A percentile compares a stretch with the other conserved stretches of the same genome.
phyloP scores from a whole-genome alignment of 768 basidiomycete genomes.

The Suillus fuscotomentosus region DNA sequence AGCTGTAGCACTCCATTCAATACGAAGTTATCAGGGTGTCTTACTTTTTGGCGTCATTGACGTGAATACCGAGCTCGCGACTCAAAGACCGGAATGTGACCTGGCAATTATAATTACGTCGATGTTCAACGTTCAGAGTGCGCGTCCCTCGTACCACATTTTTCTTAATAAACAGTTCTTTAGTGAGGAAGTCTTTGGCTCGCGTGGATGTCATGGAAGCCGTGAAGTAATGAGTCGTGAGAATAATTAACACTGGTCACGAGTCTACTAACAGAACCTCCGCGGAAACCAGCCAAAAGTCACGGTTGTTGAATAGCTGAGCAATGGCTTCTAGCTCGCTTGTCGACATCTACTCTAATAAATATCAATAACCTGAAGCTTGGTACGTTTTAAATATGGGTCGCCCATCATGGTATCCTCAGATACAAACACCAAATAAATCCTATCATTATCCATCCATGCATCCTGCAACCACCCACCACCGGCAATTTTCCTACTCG shows the following conservation, averaged over 20 bases:
- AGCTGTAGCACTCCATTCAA: slow-evolving; percentile 3
- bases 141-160: slow-evolving; percentile 34
- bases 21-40: slow-evolving; percentile 11
- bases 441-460: background rate
- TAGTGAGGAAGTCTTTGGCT: slow-evolving; percentile 42
- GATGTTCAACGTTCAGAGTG: background rate
- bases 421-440: background rate
- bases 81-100: slow-evolving; percentile 81
- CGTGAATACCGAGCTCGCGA: slow-evolving; percentile 66
- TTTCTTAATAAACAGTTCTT: slow-evolving; percentile 44
- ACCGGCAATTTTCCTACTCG: background rate
- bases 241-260: background rate
- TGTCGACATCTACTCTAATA: background rate
- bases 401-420: background rate
- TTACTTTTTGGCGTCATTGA: slow-evolving; percentile 79
- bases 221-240: slow-evolving; percentile 4
- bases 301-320: too few relatives aligned
- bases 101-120: slow-evolving; percentile 32
- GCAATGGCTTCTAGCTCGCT: too few relatives aligned
- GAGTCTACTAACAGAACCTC: background rate
- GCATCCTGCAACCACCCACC: background rate
- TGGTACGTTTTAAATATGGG: background rate
- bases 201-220: slow-evolving; percentile 26
- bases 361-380: background rate
- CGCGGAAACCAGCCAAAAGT: too few relatives aligned